phyloP scores from a whole-genome alignment of 2,329 filamentous ascomycete genomes.

The Hypomyces perniciosus region DNA sequence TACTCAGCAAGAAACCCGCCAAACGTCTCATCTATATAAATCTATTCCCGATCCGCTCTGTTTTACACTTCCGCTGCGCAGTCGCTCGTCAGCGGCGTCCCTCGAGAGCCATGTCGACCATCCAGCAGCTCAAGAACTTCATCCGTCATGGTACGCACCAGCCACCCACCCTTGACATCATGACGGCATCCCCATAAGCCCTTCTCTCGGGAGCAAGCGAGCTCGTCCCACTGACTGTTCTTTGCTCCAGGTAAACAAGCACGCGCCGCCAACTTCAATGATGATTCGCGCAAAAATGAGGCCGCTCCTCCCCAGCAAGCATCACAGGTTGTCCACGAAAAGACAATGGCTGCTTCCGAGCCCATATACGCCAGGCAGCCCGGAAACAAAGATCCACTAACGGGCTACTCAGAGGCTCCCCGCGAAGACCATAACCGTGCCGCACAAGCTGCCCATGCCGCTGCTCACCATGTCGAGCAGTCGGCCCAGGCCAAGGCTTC shows the following conservation, averaged over 20 bases:
- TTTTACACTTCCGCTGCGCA: constrained; percentile 1
- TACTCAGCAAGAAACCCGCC: neutral
- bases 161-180: neutral
- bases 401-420: constrained; percentile 58
- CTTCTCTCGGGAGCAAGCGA: neutral
- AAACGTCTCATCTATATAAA: neutral
- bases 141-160: constrained; percentile 71
- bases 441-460: constrained; percentile 60
- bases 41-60: neutral
- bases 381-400: constrained; percentile 41
- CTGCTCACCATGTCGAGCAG: constrained; percentile 53
- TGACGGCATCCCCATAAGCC: neutral
- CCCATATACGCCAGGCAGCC: constrained; percentile 32
- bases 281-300: constrained; percentile 51
- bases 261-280: constrained; percentile 51
- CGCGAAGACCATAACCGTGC: constrained; percentile 58
- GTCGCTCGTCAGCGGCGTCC: constrained; percentile 17
- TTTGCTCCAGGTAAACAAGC: constrained; percentile 71
- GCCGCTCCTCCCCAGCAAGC: constrained; percentile 38
- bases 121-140: constrained; percentile 97
- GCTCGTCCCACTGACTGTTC: constrained; percentile 11
- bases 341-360: constrained; percentile 47
- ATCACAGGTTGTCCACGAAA: constrained; percentile 48
- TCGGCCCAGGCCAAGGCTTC: constrained; percentile 40
- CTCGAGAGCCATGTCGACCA: constrained; percentile 53